These are phyloP conservation scores for grape (Vitis vinifera) DNA, from an alignment of 164 flowering plant species.

Conservation along the genomic window ASM3070453v1 NC_081815.1:12123501-12124000, in stretches of 20 bases:
- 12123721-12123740: not conserved
- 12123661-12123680: not conserved
- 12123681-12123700: not conserved
- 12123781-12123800: not conserved
- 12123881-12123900: not conserved
- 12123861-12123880: not conserved
- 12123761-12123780: not conserved
- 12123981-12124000: slow-evolving; percentile 8
- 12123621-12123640: not conserved
- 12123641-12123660: not conserved
- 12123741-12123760: not conserved
- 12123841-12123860: not conserved
- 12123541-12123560: not conserved
- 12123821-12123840: too few relatives aligned
- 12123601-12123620: too few relatives aligned
- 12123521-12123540: not conserved
- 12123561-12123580: slow-evolving; percentile 12
- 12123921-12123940: slow-evolving; percentile 7
- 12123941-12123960: not conserved
- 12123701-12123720: too few relatives aligned
- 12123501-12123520: not conserved
- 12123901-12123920: slow-evolving; percentile 4
- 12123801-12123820: not conserved
- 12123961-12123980: slow-evolving; percentile 3
- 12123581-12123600: not conserved